Evolutionary conservation across 495 filamentous ascomycete genomes (phyloP).

Genomic region (Penicillium atrosanguineum): DNA sequence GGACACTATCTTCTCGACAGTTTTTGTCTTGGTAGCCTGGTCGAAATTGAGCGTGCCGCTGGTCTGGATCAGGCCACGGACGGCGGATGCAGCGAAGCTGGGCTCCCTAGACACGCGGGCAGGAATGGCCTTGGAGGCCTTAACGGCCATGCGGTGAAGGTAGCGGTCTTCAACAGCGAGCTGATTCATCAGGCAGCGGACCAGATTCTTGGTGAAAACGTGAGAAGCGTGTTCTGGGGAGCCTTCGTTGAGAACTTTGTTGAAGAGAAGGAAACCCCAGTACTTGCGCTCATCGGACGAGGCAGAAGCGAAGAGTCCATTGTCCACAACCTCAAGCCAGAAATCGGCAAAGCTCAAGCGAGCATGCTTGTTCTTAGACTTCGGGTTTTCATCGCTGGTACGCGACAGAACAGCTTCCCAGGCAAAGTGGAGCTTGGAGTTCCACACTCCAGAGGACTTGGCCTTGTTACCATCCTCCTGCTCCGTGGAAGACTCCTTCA

Average conservation of each 20-base stretch:
- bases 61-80: slow-evolving; percentile 64
- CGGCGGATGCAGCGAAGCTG: slow-evolving; percentile 53
- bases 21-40: slow-evolving; percentile 83
- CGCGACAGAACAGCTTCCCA: slow-evolving; percentile 73
- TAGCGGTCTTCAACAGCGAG: slow-evolving; percentile 79
- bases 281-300: slow-evolving; percentile 86
- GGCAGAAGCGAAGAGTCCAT: slow-evolving; percentile 73
- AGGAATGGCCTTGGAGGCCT: slow-evolving; percentile 66
- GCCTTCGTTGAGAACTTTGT: slow-evolving; percentile 59
- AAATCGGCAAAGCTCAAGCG: slow-evolving; percentile 65
- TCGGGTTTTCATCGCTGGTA: slow-evolving; percentile 30
- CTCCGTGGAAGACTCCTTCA: slow-evolving; percentile 70
- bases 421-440: slow-evolving; percentile 77
- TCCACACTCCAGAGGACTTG: slow-evolving; percentile 72
- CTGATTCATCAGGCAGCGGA: slow-evolving; percentile 84
- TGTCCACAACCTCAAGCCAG: slow-evolving; percentile 87
- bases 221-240: slow-evolving; percentile 43
- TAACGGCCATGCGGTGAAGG: slow-evolving; percentile 75
- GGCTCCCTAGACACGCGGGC: slow-evolving; percentile 63
- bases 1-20: slow-evolving; percentile 70
- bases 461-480: slow-evolving; percentile 42
- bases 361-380: slow-evolving; percentile 36
- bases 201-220: slow-evolving; percentile 78
- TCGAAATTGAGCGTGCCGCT: slow-evolving; percentile 79
- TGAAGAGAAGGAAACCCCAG: slow-evolving; percentile 84